Percentiles rank a stretch among this genome's conserved stretches.
Conservation (phyloP, 345 rosid genomes). For the Hirschfeldia incana region DNA sequence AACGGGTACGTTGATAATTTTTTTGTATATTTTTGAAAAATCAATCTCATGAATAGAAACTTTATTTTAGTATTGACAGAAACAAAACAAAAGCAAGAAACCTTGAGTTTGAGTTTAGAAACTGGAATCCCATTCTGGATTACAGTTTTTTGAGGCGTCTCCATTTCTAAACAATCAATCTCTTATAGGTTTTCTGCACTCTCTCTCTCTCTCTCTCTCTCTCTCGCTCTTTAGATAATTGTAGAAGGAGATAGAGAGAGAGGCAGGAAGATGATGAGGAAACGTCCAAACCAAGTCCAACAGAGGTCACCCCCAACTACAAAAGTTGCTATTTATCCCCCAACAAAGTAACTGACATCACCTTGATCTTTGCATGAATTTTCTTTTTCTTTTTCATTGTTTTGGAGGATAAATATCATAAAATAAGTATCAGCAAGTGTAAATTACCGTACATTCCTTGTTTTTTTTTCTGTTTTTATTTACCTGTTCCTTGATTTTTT, state of each 20-base stretch:
- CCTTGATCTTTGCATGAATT: background rate
- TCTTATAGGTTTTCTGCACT: too few species aligned
- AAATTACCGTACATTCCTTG: background rate
- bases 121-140: background rate
- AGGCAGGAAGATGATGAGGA: background rate
- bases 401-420: background rate
- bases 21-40: too few species aligned
- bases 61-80: too few species aligned
- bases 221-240: too few species aligned
- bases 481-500: too few species aligned
- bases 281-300: constrained; percentile 14
- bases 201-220: too few species aligned
- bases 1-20: too few species aligned
- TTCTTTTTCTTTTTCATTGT: background rate
- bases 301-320: constrained; percentile 3
- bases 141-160: background rate
- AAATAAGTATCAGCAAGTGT: constrained; percentile 3
- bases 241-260: background rate
- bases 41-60: too few species aligned
- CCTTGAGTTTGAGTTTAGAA: background rate
- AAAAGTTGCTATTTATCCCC: constrained; percentile 35
- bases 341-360: constrained; percentile 40
- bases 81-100: background rate
- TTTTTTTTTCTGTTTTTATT: background rate
- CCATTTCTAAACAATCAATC: background rate